Evolutionary conservation across 2,329 filamentous ascomycete genomes (phyloP), one percentile per base, ranked within the genome.

Genomic region (Aspergillus japonicus): DNA sequence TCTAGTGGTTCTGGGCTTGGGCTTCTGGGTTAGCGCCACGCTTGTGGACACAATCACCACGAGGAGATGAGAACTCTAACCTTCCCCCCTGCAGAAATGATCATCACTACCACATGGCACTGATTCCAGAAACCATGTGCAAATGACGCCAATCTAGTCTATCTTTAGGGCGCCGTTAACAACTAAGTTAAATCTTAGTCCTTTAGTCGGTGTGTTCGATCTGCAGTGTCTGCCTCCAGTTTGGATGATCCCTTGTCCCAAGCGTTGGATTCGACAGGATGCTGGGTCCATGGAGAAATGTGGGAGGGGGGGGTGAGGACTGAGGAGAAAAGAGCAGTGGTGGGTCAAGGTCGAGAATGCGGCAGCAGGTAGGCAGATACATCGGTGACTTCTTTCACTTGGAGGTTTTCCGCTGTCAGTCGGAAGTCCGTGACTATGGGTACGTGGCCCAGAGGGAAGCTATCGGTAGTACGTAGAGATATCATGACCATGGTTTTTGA

Each of bases 211-310:
- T 44, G 39, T 44, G 16, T 19, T 44, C 39, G 39, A 44, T 44
- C 39, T 44, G 39, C 39, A 44, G 16, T 44, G 39, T 44, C 16
- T 16, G 5, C 16, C 39, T 44, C 39, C 39, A 44, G n/a, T 44
- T 16, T 44, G 35, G 53, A 23, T 31, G 53, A 48, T 47, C 53
- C 29, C 53, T 55, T 55, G 53, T 44, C 42, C 53, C 44, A 55
- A 55, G 53, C 53, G 29, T n/a, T 23, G 42, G 21, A 7, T 35
- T n/a, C 24, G 29, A 16, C 42, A 33, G 26, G 16, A 44, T 19
- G 39, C 39, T 44, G 39, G 39, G 39, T 44, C 39, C n/a, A 44
- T 16, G 39, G 14, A 19, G 39, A 44, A 44, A n/a, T 44, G 12
- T 44, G 39, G 39, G 16, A 44, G 16, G 3, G 5, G 14, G 16